A percentile compares a stretch with the other conserved stretches of the same genome.
Conservation (phyloP, 2,329 filamentous ascomycete species). For the Penicillium sp. region DNA sequence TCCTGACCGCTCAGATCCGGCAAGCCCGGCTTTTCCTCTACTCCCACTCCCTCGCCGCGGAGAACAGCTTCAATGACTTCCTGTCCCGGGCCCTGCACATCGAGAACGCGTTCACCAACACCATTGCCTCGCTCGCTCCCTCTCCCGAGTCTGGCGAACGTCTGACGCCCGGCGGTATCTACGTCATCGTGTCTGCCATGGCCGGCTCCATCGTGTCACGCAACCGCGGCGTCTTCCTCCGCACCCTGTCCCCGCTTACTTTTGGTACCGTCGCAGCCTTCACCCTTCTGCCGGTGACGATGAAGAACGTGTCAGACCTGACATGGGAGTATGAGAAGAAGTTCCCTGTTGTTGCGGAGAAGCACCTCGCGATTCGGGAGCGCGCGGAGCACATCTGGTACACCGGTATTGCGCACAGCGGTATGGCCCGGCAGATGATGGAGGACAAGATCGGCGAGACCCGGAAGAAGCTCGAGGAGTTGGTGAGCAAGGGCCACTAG, state of each 20-base stretch:
- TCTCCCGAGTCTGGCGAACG: conserved; percentile 82
- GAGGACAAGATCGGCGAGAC: conserved; percentile 78
- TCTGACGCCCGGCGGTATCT: conserved; percentile 85
- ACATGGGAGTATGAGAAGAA: conserved; percentile 91
- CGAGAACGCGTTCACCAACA: conserved; percentile 87
- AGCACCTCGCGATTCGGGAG: conserved; percentile 73
- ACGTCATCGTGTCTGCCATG: conserved; percentile 93
- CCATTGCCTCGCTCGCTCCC: conserved; percentile 84
- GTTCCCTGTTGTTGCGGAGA: conserved; percentile 78
- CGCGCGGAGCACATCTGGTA: conserved; percentile 68
- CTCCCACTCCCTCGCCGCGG: conserved; percentile 69
- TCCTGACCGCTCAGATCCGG: conserved; percentile 80
- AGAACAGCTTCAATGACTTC: conserved; percentile 79
- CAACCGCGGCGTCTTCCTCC: conserved; percentile 81
- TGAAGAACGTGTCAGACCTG: conserved; percentile 82
- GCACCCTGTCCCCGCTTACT: conserved; percentile 73
- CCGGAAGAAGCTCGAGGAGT: conserved; percentile 77
- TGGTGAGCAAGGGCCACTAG: conserved; percentile 89
- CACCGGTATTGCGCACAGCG: conserved; percentile 73
- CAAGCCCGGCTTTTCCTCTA: conserved; percentile 79
- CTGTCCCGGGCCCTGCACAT: conserved; percentile 80
- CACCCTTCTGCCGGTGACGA: conserved; percentile 83
- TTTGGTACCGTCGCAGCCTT: conserved; percentile 83
- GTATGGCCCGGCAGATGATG: conserved; percentile 70
- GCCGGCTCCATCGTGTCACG: conserved; percentile 87